phyloP scores from a whole-genome alignment of 140 eudicot genomes.

The Oenanthe javanica region DNA sequence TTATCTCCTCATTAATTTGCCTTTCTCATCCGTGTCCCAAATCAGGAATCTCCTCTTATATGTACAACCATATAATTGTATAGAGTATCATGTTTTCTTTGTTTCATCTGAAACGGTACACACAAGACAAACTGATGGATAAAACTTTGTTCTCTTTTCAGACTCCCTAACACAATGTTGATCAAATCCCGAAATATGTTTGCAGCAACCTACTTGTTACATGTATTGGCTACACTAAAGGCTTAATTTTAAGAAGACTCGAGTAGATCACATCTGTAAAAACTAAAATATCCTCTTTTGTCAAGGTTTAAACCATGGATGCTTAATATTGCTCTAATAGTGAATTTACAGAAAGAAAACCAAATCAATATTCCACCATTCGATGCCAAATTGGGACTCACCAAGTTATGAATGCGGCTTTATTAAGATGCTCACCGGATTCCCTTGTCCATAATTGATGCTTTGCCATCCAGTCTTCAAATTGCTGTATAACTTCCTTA shows the following conservation, averaged over 20 bases:
- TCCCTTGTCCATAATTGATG: conserved; percentile 47
- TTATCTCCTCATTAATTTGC: background rate
- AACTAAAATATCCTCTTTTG: background rate
- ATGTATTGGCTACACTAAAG: no score
- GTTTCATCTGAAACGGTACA: background rate
- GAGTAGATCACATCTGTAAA: no score
- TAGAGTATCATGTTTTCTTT: background rate
- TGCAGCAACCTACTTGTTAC: no score
- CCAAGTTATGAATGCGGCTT: conserved; percentile 96
- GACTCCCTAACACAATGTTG: background rate
- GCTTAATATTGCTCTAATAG: background rate
- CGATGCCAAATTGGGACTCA: conserved; percentile 20
- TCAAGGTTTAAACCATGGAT: background rate
- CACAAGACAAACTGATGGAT: background rate
- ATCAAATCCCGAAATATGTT: background rate
- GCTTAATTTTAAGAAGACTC: no score
- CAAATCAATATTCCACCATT: background rate
- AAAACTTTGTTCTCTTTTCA: background rate
- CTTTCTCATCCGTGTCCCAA: background rate
- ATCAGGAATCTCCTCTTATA: background rate
- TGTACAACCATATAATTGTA: background rate
- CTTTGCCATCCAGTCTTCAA: conserved; percentile 72
- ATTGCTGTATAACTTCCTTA: conserved; percentile 65
- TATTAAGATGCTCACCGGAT: conserved; percentile 40
- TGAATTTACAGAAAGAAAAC: background rate